Percentiles rank a stretch among this genome's conserved stretches.
These are phyloP conservation scores for Colletotrichum siamense DNA, from an alignment of 2,329 filamentous ascomycete genomes.

Conservation along the genomic window DNA sequence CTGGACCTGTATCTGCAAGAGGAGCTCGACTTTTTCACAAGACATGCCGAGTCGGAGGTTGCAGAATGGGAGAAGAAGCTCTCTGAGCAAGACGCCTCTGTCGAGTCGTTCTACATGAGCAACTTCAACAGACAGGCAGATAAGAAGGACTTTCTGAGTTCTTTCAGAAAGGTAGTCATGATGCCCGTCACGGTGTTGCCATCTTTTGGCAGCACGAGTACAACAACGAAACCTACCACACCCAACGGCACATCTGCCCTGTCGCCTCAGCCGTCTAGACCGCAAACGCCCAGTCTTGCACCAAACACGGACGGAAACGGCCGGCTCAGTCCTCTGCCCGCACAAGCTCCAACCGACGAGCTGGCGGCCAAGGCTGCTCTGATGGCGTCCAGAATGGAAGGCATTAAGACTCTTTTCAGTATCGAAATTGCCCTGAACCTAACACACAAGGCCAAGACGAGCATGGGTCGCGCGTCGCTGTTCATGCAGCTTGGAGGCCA, in stretches of 20 bases:
- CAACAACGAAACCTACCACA: slow-evolving; percentile 24
- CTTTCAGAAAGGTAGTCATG: slow-evolving; percentile 99
- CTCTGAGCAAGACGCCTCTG: slow-evolving; percentile 86
- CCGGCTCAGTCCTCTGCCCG: slow-evolving; percentile 49
- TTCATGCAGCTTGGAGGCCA: slow-evolving; percentile 84
- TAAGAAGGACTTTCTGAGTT: slow-evolving; percentile 94
- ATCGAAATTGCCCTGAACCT: slow-evolving; percentile 92
- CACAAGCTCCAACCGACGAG: slow-evolving; percentile 84
- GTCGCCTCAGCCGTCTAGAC: slow-evolving; percentile 48
- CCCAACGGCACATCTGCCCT: slow-evolving; percentile 34
- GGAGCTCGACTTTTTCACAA: slow-evolving; percentile 85
- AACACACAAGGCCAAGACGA: slow-evolving; percentile 87
- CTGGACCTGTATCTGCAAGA: slow-evolving; percentile 93
- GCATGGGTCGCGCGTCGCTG: slow-evolving; percentile 82
- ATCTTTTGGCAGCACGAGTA: slow-evolving; percentile 50
- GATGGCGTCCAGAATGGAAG: slow-evolving; percentile 93
- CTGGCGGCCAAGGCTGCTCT: slow-evolving; percentile 96
- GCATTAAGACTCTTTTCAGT: slow-evolving; percentile 93
- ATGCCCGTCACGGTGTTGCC: slow-evolving; percentile 94
- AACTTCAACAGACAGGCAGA: slow-evolving; percentile 94
- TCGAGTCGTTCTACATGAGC: slow-evolving; percentile 94
- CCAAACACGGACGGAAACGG: slow-evolving; percentile 42
- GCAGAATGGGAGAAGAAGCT: slow-evolving; percentile 89
- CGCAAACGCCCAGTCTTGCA: slow-evolving; percentile 53
- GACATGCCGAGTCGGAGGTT: slow-evolving; percentile 78